phyloP scores from a whole-genome alignment of 1,284 basidiomycete genomes.

The Rugosomyces carneus region DNA sequence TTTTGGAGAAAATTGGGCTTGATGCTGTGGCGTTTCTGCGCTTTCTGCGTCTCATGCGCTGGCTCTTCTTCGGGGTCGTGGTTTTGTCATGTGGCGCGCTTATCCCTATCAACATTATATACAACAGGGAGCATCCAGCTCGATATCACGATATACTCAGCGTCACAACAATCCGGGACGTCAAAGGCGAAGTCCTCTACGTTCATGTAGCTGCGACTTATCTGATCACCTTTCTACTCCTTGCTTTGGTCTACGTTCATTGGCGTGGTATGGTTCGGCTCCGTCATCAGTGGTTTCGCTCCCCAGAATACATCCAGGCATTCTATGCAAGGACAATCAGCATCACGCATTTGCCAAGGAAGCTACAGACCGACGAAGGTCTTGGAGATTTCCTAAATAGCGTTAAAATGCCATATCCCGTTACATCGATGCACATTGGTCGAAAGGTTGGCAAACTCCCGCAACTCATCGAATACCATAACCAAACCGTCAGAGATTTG shows the following conservation, averaged over 20 bases:
- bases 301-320: conserved; percentile 63
- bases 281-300: conserved; percentile 65
- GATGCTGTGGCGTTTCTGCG: conserved; percentile 91
- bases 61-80: conserved; percentile 66
- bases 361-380: conserved; percentile 70
- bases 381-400: conserved; percentile 62
- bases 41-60: conserved; percentile 81
- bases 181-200: conserved; percentile 61
- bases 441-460: conserved; percentile 70
- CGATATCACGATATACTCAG: conserved; percentile 54
- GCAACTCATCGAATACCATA: conserved; percentile 77
- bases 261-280: conserved; percentile 69
- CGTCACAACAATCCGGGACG: conserved; percentile 73
- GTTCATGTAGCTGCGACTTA: conserved; percentile 72
- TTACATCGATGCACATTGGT: conserved; percentile 77
- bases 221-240: conserved; percentile 58
- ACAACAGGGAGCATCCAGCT: conserved; percentile 52
- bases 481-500: conserved; percentile 76
- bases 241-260: conserved; percentile 60
- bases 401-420: conserved; percentile 74
- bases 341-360: conserved; percentile 67
- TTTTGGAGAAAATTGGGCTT: conserved; percentile 84
- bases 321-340: conserved; percentile 76
- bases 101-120: conserved; percentile 65
- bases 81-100: conserved; percentile 68